Evolutionary conservation across 805 yeast species (phyloP).

Genomic region (Kuraishia molischiana): DNA sequence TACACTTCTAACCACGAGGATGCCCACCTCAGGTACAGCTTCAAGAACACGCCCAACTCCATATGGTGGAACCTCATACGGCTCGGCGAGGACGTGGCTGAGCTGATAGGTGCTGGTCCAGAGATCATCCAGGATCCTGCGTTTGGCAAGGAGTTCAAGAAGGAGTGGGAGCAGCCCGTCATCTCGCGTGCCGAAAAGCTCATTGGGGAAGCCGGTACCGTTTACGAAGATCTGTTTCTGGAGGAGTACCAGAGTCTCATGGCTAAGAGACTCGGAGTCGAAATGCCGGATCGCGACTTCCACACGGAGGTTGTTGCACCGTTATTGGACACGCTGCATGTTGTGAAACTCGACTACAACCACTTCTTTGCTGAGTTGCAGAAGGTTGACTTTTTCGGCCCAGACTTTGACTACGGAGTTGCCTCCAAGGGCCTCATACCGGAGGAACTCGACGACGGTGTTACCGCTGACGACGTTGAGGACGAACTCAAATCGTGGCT

Average conservation of each 20-base stretch:
- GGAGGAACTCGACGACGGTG: constrained; percentile 13
- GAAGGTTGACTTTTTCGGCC: constrained; percentile 22
- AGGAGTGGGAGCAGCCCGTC: constrained; percentile 41
- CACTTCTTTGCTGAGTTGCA: constrained; percentile 65
- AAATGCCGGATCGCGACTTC: constrained; percentile 26
- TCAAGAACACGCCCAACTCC: constrained; percentile 73
- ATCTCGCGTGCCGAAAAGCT: constrained; percentile 53
- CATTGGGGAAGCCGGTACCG: constrained; percentile 54
- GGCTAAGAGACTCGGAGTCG: constrained; percentile 62
- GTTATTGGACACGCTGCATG: constrained; percentile 48
- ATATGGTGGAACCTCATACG: constrained; percentile 91
- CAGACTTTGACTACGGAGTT: constrained; percentile 18
- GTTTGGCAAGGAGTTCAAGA: constrained; percentile 28
- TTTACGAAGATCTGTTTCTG: constrained; percentile 55
- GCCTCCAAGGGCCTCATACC: constrained; percentile 19
- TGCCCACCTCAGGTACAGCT: constrained; percentile 57
- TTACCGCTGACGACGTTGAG: constrained; percentile 27
- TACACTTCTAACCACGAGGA: constrained; percentile 93
- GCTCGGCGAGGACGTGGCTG: constrained; percentile 76
- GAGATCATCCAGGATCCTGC: constrained; percentile 33
- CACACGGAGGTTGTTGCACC: constrained; percentile 42
- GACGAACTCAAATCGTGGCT: constrained; percentile 43
- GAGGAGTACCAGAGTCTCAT: constrained; percentile 46
- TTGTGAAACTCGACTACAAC: constrained; percentile 68
- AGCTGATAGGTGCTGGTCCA: constrained; percentile 66